Conservation (phyloP, 2,329 filamentous ascomycete species). For the Thielaviopsis ethacetica region DNA sequence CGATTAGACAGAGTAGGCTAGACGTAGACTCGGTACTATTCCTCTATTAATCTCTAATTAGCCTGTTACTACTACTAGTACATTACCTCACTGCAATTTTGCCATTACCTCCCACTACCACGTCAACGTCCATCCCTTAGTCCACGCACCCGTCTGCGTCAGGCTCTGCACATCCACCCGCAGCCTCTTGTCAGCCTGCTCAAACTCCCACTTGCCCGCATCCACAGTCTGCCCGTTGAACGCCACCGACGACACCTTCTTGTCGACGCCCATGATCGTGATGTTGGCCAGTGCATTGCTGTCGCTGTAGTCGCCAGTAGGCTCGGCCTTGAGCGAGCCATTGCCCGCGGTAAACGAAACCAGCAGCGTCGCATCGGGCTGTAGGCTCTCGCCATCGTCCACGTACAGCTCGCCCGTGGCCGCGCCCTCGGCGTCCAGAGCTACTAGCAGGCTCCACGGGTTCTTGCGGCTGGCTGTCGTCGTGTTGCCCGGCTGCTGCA, state of each 20-base stretch:
- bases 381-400: slow-evolving; percentile 57
- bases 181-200: slow-evolving; percentile 30
- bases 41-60: too few relatives aligned
- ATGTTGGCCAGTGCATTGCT: slow-evolving; percentile 42
- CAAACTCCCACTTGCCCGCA: slow-evolving; percentile 27
- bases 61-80: too few relatives aligned
- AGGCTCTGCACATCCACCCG: slow-evolving; percentile 31
- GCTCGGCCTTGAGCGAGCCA: slow-evolving; percentile 29
- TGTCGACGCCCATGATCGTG: slow-evolving; percentile 41
- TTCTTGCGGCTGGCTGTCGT: slow-evolving; percentile 46
- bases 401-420: slow-evolving; percentile 56
- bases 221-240: slow-evolving; percentile 33
- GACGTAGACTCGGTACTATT: too few relatives aligned
- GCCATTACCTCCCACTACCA: slow-evolving; percentile 32
- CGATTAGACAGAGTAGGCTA: background rate
- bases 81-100: background rate
- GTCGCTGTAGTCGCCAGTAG: slow-evolving; percentile 37
- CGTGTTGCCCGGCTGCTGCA: slow-evolving; percentile 43
- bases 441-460: slow-evolving; percentile 56
- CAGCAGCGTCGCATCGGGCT: slow-evolving; percentile 37
- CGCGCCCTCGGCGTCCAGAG: slow-evolving; percentile 42
- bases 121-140: slow-evolving; percentile 35
- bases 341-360: slow-evolving; percentile 31
- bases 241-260: slow-evolving; percentile 26
- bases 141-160: slow-evolving; percentile 41